phyloP scores from a whole-genome alignment of 1,284 basidiomycete species.

The Rhizoctonia solani region DNA sequence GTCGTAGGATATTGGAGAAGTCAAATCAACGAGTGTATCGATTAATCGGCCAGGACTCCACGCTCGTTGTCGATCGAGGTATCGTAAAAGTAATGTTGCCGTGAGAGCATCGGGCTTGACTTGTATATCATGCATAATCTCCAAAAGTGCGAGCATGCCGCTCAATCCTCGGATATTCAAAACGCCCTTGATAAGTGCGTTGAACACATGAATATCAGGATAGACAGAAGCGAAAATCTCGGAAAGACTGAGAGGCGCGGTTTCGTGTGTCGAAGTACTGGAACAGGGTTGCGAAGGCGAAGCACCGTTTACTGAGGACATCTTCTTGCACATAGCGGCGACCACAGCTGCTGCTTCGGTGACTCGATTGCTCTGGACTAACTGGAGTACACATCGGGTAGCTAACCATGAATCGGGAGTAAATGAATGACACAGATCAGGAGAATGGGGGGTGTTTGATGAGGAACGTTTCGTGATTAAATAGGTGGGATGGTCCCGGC shows the following conservation, averaged over 20 bases:
- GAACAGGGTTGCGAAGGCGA: neutral
- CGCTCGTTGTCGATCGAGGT: slow-evolving; percentile 24
- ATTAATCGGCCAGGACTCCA: slow-evolving; percentile 23
- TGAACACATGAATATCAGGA: slow-evolving; percentile 25
- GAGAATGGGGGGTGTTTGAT: neutral
- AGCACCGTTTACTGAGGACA: neutral
- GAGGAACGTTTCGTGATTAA: slow-evolving; percentile 9
- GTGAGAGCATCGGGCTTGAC: slow-evolving; percentile 12
- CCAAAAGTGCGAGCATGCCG: slow-evolving; percentile 12
- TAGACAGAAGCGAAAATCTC: slow-evolving; percentile 9
- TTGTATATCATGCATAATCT: slow-evolving; percentile 16
- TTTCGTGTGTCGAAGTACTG: neutral
- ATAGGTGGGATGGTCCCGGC: neutral
- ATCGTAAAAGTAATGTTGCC: slow-evolving; percentile 5
- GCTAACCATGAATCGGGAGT: slow-evolving; percentile 11
- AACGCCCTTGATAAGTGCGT: slow-evolving; percentile 15
- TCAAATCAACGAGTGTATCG: slow-evolving; percentile 26
- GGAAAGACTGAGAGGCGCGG: neutral
- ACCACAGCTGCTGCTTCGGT: slow-evolving; percentile 15
- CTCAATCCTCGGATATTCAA: slow-evolving; percentile 14
- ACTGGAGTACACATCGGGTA: neutral
- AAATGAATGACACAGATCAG: neutral
- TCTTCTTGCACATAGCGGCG: slow-evolving; percentile 18
- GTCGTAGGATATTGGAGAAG: slow-evolving; percentile 1
- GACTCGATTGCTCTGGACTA: slow-evolving; percentile 10